Evolutionary conservation across 1,284 basidiomycete genomes (phyloP).

Genomic region (Leccinum fuscescens): DNA sequence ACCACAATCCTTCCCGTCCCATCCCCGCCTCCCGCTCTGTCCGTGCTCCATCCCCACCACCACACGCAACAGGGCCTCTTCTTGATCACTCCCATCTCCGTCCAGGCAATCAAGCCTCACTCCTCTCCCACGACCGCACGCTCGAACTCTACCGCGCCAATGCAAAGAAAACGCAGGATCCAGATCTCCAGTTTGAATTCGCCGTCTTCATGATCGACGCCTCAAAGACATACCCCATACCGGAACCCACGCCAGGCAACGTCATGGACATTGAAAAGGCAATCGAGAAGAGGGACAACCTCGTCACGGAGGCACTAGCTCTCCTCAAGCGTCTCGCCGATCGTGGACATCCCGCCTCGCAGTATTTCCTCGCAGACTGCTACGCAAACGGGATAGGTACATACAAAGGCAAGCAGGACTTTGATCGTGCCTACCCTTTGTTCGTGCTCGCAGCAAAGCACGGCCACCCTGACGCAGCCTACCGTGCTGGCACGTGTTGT

Average conservation of each 20-base stretch:
- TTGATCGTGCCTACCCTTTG: slow-evolving; percentile 94
- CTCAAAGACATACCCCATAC: slow-evolving; percentile 82
- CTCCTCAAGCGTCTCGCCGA: slow-evolving; percentile 91
- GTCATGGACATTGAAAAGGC: slow-evolving; percentile 80
- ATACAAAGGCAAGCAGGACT: slow-evolving; percentile 86
- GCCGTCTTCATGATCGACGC: slow-evolving; percentile 99
- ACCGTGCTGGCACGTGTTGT: slow-evolving; percentile 95
- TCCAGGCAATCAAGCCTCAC: slow-evolving; percentile 88
- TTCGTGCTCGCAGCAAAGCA: slow-evolving; percentile 98
- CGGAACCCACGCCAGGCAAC: slow-evolving; percentile 61
- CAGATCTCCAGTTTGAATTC: slow-evolving; percentile 96
- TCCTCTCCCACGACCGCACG: slow-evolving; percentile 93
- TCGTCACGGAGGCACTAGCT: slow-evolving; percentile 82
- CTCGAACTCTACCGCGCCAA: slow-evolving; percentile 96
- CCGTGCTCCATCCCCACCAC: slow-evolving; percentile 38
- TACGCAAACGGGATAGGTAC: slow-evolving; percentile 97
- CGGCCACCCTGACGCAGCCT: slow-evolving; percentile 95
- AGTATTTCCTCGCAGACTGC: slow-evolving; percentile 97
- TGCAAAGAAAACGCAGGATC: slow-evolving; percentile 98
- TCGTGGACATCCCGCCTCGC: slow-evolving; percentile 89
- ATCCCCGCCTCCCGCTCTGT: slow-evolving; percentile 39
- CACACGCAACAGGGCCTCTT: slow-evolving; percentile 61
- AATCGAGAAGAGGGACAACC: slow-evolving; percentile 79
- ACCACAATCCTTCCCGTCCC: slow-evolving; percentile 26
- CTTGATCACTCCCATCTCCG: slow-evolving; percentile 93